phyloP scores from a whole-genome alignment of 2,329 filamentous ascomycete species.

The Chrysoporthe cubensis region DNA sequence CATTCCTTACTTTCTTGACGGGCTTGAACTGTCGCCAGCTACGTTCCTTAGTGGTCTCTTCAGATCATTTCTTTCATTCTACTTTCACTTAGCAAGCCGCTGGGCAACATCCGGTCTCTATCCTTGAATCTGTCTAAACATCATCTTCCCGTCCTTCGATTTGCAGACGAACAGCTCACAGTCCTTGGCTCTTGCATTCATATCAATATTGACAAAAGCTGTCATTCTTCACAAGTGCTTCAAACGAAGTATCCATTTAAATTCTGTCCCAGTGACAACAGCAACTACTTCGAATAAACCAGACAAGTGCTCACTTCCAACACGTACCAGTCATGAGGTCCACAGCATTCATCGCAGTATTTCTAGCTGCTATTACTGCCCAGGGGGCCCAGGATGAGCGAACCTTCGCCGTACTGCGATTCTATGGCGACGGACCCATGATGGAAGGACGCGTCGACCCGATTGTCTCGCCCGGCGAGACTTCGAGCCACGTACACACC shows the following conservation, averaged over 20 bases:
- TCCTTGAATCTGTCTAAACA: background rate
- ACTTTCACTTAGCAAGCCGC: constrained; percentile 23
- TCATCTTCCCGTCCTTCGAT: background rate
- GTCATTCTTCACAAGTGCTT: constrained; percentile 35
- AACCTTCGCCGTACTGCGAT: constrained; percentile 71
- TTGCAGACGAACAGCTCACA: constrained; percentile 1
- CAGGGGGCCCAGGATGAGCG: constrained; percentile 47
- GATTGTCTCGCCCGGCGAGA: constrained; percentile 64
- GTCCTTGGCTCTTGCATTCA: background rate
- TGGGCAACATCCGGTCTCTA: constrained; percentile 18
- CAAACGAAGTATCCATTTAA: constrained; percentile 39
- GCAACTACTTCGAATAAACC: background rate
- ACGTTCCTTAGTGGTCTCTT: constrained; percentile 3
- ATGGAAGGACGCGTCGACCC: constrained; percentile 68
- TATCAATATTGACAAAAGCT: background rate
- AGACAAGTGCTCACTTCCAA: background rate
- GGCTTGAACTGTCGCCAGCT: constrained; percentile 6
- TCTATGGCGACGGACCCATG: constrained; percentile 67
- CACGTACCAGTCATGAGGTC: constrained; percentile 17
- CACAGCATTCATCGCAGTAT: constrained; percentile 36
- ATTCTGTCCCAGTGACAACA: constrained; percentile 6
- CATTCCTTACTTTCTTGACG: constrained; percentile 8
- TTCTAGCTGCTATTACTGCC: constrained; percentile 44
- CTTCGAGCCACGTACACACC: constrained; percentile 68
- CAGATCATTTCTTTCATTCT: background rate